Evolutionary conservation across 2,329 filamentous ascomycete species (phyloP).

Genomic region (Aspergillus thermomutatus): DNA sequence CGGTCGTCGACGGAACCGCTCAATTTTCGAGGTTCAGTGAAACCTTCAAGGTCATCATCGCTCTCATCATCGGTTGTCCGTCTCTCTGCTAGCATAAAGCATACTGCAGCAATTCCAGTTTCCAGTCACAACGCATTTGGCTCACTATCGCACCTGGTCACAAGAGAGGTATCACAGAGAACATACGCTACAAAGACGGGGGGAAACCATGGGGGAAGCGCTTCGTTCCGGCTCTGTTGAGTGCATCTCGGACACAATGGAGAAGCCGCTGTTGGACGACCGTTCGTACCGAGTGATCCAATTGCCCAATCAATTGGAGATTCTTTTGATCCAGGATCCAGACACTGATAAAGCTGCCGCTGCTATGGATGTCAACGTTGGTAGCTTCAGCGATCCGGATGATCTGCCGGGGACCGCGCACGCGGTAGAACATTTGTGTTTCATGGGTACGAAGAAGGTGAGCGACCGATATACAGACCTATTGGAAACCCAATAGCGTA

Average conservation of each 20-base stretch:
- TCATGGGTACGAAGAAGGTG: slow-evolving; percentile 97
- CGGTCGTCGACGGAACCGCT: too few species aligned
- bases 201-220: too few species aligned
- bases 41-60: too few species aligned
- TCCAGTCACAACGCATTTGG: too few species aligned
- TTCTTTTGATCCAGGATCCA: slow-evolving; percentile 85
- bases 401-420: slow-evolving; percentile 95
- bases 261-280: slow-evolving; percentile 82
- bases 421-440: slow-evolving; percentile 91
- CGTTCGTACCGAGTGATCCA: slow-evolving; percentile 83
- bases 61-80: too few species aligned
- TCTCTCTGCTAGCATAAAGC: too few species aligned
- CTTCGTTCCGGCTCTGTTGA: slow-evolving; percentile 36
- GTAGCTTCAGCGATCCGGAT: slow-evolving; percentile 86
- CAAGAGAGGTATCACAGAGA: too few species aligned
- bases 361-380: slow-evolving; percentile 91
- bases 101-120: too few species aligned
- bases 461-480: slow-evolving; percentile 16
- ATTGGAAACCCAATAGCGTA: too few species aligned
- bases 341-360: slow-evolving; percentile 97
- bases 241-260: slow-evolving; percentile 65
- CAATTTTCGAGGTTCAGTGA: too few species aligned
- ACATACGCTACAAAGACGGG: too few species aligned
- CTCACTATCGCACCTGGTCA: too few species aligned
- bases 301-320: slow-evolving; percentile 83